A percentile compares a stretch with the other conserved stretches of the same genome.
These are phyloP conservation scores for Lactifluus piperatus DNA, from an alignment of 768 basidiomycete genomes.

Conservation along the genomic window DNA sequence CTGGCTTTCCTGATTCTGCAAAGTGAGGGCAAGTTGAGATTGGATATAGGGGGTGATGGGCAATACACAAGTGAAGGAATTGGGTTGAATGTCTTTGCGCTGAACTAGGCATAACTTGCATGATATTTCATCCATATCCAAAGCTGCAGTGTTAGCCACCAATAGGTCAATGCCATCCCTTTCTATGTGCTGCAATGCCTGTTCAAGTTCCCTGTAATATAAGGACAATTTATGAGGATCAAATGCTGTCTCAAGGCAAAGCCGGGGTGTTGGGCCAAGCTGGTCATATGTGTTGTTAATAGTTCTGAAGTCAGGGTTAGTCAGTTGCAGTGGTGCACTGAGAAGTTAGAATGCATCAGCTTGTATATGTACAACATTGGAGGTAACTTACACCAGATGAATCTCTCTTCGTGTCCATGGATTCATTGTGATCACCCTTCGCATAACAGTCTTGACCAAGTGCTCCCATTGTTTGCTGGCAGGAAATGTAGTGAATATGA, in stretches of 20 bases:
- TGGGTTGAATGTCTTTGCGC: background rate
- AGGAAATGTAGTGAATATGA: background rate
- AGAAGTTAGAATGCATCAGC: background rate
- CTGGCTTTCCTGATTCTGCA: background rate
- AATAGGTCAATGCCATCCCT: background rate
- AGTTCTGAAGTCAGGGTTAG: background rate
- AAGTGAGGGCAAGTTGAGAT: background rate
- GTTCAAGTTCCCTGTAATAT: background rate
- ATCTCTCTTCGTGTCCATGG: background rate
- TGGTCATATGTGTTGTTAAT: background rate
- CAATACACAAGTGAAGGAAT: background rate
- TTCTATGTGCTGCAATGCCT: background rate
- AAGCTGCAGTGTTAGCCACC: background rate
- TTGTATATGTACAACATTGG: background rate
- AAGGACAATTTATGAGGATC: background rate
- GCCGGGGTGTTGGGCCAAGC: background rate
- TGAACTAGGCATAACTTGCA: background rate
- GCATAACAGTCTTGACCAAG: background rate
- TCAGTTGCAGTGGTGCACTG: background rate
- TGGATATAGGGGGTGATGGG: background rate
- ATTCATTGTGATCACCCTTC: background rate
- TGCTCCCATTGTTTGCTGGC: background rate
- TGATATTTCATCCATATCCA: background rate
- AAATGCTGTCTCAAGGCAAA: background rate
- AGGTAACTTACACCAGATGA: background rate